Percentiles rank a stretch among this genome's conserved stretches.
Conservation (phyloP, 2,329 filamentous ascomycete genomes). For the Microsporum canis region DNA sequence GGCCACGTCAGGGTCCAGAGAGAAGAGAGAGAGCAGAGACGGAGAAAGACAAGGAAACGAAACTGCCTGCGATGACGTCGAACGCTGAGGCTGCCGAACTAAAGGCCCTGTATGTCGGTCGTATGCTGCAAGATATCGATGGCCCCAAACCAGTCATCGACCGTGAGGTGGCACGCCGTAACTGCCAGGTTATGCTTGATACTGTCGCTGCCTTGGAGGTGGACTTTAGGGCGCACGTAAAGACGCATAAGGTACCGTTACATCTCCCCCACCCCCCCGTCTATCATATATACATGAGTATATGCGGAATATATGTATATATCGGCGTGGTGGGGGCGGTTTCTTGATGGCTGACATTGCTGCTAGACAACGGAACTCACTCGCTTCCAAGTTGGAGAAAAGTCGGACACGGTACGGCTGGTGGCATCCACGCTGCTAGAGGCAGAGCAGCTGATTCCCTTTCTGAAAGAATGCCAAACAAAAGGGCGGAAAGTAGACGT, state of each 20-base stretch:
- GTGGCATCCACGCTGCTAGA: slow-evolving; percentile 63
- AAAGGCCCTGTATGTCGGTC: slow-evolving; percentile 42
- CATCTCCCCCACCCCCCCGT: background rate
- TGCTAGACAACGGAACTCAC: slow-evolving; percentile 50
- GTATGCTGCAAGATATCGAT: slow-evolving; percentile 47
- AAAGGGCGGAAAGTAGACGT: slow-evolving; percentile 48
- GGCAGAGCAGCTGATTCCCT: slow-evolving; percentile 53
- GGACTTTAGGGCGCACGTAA: slow-evolving; percentile 63
- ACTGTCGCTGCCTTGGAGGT: slow-evolving; percentile 49
- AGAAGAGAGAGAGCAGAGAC: background rate
- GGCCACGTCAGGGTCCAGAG: background rate
- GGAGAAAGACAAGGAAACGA: background rate
- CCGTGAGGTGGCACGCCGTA: slow-evolving; percentile 50
- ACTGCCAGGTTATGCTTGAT: slow-evolving; percentile 60
- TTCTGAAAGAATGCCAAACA: slow-evolving; percentile 48
- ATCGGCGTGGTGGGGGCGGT: background rate
- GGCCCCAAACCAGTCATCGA: slow-evolving; percentile 59
- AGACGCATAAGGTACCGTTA: slow-evolving; percentile 56
- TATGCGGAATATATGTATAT: background rate
- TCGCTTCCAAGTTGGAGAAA: slow-evolving; percentile 54
- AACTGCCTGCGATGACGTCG: background rate
- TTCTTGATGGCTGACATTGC: background rate
- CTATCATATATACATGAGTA: background rate
- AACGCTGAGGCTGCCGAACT: slow-evolving; percentile 5
- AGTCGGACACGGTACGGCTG: slow-evolving; percentile 43